These are phyloP conservation scores for Lipomyces mesembrius DNA, from an alignment of 805 yeast species.

Conservation along the genomic window DNA sequence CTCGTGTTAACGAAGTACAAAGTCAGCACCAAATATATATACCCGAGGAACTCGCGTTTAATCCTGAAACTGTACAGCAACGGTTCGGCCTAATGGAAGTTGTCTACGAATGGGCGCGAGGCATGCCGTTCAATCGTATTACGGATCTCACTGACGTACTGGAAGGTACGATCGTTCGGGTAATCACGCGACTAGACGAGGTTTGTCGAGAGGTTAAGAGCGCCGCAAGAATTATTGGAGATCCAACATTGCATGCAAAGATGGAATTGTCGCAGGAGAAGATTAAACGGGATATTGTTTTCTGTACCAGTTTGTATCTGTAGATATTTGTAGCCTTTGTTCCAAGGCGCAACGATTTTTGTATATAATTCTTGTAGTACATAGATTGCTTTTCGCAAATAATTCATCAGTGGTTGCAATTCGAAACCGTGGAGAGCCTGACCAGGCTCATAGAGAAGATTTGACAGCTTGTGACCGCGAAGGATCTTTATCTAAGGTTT, in stretches of 20 bases:
- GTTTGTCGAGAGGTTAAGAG: slow-evolving; percentile 92
- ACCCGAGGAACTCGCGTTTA: slow-evolving; percentile 81
- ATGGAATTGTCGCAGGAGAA: slow-evolving; percentile 92
- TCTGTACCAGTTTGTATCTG: slow-evolving; percentile 91
- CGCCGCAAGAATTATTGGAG: slow-evolving; percentile 94
- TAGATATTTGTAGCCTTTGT: slow-evolving; percentile 43
- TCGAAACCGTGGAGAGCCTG: too few relatives aligned
- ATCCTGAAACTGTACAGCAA: slow-evolving; percentile 55
- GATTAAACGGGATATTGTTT: slow-evolving; percentile 95
- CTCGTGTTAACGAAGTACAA: slow-evolving; percentile 63
- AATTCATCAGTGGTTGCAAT: too few relatives aligned
- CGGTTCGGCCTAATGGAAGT: slow-evolving; percentile 91
- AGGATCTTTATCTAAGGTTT: neutral
- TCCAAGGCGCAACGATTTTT: too few relatives aligned
- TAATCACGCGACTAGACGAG: slow-evolving; percentile 91
- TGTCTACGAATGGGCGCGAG: slow-evolving; percentile 98
- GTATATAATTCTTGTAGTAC: too few relatives aligned
- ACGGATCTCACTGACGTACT: slow-evolving; percentile 87
- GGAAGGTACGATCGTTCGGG: slow-evolving; percentile 96
- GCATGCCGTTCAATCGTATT: slow-evolving; percentile 86
- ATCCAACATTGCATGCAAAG: slow-evolving; percentile 82
- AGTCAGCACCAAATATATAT: slow-evolving; percentile 66
- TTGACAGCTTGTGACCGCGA: neutral
- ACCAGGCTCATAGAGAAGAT: neutral
- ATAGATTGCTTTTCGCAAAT: too few relatives aligned